Conservation (phyloP, 768 basidiomycete species). For the Phanerodontia chrysosporium region DNA sequence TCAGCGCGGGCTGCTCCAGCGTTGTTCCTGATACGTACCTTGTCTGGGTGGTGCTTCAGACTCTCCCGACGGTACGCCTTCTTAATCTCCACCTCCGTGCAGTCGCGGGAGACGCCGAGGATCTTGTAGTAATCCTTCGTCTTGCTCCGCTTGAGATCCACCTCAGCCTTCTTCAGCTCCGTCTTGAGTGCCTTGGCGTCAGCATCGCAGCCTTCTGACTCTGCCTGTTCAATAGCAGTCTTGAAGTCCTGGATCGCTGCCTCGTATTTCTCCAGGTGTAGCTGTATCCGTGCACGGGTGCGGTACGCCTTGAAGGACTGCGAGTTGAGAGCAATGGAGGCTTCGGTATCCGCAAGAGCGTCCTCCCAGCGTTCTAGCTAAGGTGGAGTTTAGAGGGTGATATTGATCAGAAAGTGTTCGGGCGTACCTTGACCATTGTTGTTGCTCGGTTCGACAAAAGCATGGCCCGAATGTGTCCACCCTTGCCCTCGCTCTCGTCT, state of each 20-base stretch:
- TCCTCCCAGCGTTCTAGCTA: slow-evolving; percentile 64
- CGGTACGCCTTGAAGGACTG: slow-evolving; percentile 82
- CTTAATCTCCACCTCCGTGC: slow-evolving; percentile 72
- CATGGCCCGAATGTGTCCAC: slow-evolving; percentile 77
- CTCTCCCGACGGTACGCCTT: slow-evolving; percentile 89
- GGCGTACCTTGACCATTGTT: slow-evolving; percentile 63
- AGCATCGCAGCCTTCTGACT: slow-evolving; percentile 54
- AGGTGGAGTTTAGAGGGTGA: neutral
- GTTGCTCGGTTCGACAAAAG: slow-evolving; percentile 83
- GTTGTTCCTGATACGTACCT: slow-evolving; percentile 37
- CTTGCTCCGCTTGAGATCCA: slow-evolving; percentile 80
- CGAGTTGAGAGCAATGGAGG: slow-evolving; percentile 57
- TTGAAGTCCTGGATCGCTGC: slow-evolving; percentile 72
- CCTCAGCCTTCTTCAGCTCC: slow-evolving; percentile 81
- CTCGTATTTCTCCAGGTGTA: slow-evolving; percentile 74
- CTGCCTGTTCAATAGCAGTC: slow-evolving; percentile 70
- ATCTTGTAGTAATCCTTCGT: slow-evolving; percentile 90
- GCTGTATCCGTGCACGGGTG: slow-evolving; percentile 76
- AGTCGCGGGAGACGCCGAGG: slow-evolving; percentile 56
- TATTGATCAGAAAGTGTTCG: neutral
- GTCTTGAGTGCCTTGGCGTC: slow-evolving; percentile 58
- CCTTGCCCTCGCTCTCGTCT: slow-evolving; percentile 65
- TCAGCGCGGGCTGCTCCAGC: slow-evolving; percentile 2
- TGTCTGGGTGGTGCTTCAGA: slow-evolving; percentile 82
- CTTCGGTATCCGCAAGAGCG: slow-evolving; percentile 68